phyloP scores from a whole-genome alignment of 1,139 yeast species.

The Keqinozyma sinolaborantium region DNA sequence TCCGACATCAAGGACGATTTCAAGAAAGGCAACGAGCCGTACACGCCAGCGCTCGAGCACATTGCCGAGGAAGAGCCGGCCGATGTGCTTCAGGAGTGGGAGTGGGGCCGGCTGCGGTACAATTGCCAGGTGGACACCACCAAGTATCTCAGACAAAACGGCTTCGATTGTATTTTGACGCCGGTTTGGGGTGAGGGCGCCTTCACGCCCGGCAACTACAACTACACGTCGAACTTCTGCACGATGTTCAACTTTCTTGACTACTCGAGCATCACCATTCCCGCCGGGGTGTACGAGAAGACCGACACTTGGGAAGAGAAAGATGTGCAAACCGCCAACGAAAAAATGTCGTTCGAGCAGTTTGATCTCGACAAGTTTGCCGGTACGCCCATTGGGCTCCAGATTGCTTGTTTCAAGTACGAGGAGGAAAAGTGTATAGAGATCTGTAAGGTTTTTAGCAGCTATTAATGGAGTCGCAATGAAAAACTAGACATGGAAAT shows the following conservation, averaged over 20 bases:
- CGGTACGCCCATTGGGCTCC: constrained; percentile 29
- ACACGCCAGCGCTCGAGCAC: constrained; percentile 22
- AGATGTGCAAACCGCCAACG: constrained; percentile 23
- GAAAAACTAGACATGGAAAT: constrained; percentile 23
- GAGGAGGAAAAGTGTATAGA: constrained; percentile 27
- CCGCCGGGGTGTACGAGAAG: constrained; percentile 40
- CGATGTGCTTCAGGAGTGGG: constrained; percentile 38
- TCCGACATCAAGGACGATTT: constrained; percentile 33
- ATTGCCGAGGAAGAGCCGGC: constrained; percentile 46
- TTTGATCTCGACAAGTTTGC: constrained; percentile 18
- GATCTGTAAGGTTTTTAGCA: constrained; percentile 2
- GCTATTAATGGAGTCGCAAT: neutral
- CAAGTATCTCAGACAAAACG: constrained; percentile 42
- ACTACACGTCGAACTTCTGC: constrained; percentile 63
- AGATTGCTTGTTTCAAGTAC: constrained; percentile 22
- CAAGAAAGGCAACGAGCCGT: constrained; percentile 54
- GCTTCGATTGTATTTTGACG: constrained; percentile 58
- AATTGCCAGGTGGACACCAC: constrained; percentile 45
- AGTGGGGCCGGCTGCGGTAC: constrained; percentile 43
- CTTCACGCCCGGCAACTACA: constrained; percentile 50
- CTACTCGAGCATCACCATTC: constrained; percentile 49
- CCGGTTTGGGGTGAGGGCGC: constrained; percentile 67
- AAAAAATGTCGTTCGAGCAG: constrained; percentile 22
- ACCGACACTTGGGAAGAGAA: constrained; percentile 27
- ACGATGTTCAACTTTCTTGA: constrained; percentile 58